Percentiles rank a stretch among this genome's conserved stretches.
Conservation (phyloP, 1,139 yeast species). For the Suhomyces bolitotheri region DNA sequence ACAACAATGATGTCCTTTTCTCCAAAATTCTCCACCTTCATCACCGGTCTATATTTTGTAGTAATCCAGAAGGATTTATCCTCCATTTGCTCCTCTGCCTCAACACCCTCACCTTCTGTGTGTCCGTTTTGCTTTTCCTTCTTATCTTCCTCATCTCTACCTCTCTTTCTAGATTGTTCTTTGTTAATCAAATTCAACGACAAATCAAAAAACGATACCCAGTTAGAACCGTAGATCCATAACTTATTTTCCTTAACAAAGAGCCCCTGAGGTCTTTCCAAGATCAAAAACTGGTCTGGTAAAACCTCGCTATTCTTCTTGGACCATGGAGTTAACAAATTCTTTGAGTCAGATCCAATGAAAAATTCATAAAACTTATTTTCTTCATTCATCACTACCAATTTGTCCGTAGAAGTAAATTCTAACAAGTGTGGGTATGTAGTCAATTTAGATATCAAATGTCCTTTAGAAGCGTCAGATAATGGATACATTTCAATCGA, state of each 20-base stretch:
- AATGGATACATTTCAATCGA: constrained; percentile 55
- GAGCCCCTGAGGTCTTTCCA: constrained; percentile 71
- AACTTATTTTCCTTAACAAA: constrained; percentile 47
- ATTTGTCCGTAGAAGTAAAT: constrained; percentile 52
- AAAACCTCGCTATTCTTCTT: constrained; percentile 70
- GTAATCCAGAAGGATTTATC: constrained; percentile 69
- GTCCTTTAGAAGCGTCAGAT: constrained; percentile 13
- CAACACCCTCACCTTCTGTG: constrained; percentile 20
- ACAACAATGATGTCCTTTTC: constrained; percentile 63
- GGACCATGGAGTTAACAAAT: constrained; percentile 75
- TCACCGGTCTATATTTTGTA: constrained; percentile 71
- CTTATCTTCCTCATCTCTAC: constrained; percentile 55
- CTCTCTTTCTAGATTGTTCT: constrained; percentile 50
- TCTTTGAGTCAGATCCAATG: constrained; percentile 19
- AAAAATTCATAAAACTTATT: constrained; percentile 71
- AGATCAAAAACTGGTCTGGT: constrained; percentile 62
- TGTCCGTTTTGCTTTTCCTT: constrained; percentile 32
- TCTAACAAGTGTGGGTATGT: constrained; percentile 63
- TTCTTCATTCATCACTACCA: constrained; percentile 71
- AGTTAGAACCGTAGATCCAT: constrained; percentile 88
- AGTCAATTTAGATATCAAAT: constrained; percentile 51
- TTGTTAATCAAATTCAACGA: constrained; percentile 49
- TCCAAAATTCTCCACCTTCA: constrained; percentile 60
- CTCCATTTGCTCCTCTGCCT: constrained; percentile 10
- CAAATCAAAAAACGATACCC: constrained; percentile 78